Base-by-base conservation (phyloP, 257 asterid genomes). In the Rhazya stricta region DNA sequence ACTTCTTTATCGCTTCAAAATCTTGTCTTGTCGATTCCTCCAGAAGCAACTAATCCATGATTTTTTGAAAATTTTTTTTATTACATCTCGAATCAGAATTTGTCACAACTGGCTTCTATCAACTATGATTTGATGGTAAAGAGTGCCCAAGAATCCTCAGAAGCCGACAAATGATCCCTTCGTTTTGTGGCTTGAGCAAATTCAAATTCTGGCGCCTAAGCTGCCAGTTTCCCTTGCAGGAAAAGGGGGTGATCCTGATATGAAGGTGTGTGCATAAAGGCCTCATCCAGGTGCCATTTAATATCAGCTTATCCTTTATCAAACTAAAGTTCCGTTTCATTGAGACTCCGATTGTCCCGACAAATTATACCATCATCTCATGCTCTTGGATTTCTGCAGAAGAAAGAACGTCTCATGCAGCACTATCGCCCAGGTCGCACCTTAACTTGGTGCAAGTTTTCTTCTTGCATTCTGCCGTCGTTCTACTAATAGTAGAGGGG, bases 41-140 rank as follows among this genome's bases (percentile, higher is more conserved):
- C 34, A 34, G 46, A 60, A 63, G 51, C 53, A 75, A 61, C 79
- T 67, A 72, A 76, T 53, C 6, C 63, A 50, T 42, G 30, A 48
- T 27, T 43, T 32, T 39, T 27, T 18, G n/a, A n/a, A n/a, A n/a
- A n/a, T n/a, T n/a, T n/a, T n/a, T n/a, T n/a, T n/a, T n/a, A n/a
- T n/a, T 36, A 45, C 10, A 12, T 66, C 73, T 76, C 56, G 67
- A 60, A 37, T 27, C 89, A 93, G 98, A 93, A 93, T 82, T 83
- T 91, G 88, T 89, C 98, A 27, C 96, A 90, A 84, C 83, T 93
- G 69, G 96, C 96, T 68, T 93, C 96, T 21, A 90, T 93, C 68
- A 93, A 93, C 74, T 93, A 93, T 63, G 97, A 91, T 84, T 81
- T 93, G 85, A 80, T 88, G 15, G 79, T 85, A 76, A 91, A 84